These are phyloP conservation scores for Hypoxylon sp. DNA, from an alignment of 2,329 filamentous ascomycete species.

Conservation along the genomic window DNA sequence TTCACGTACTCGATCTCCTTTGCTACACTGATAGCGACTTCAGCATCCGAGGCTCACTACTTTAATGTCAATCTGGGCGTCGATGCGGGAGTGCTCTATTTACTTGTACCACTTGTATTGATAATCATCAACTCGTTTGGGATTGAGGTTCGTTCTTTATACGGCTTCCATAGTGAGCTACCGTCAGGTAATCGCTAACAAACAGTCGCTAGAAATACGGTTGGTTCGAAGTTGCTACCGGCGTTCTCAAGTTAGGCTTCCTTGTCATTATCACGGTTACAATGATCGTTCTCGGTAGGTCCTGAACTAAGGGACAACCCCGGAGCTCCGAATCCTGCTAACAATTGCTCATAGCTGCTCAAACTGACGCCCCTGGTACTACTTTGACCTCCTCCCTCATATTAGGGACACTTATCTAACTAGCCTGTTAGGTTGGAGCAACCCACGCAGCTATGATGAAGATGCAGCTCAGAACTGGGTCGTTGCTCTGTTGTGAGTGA, in stretches of 20 bases:
- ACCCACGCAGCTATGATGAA: constrained; percentile 29
- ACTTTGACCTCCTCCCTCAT: neutral
- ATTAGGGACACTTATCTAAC: neutral
- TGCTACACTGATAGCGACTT: constrained; percentile 38
- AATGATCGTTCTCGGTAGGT: constrained; percentile 30
- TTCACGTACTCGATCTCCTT: constrained; percentile 44
- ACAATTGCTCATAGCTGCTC: neutral
- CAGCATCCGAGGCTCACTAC: constrained; percentile 39
- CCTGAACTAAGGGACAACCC: neutral
- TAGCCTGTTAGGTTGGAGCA: constrained; percentile 27
- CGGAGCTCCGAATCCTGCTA: neutral
- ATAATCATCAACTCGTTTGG: constrained; percentile 37
- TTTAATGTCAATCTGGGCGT: constrained; percentile 27
- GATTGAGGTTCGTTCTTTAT: constrained; percentile 33
- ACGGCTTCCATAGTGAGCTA: neutral
- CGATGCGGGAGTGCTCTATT: constrained; percentile 32
- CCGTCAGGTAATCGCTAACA: neutral
- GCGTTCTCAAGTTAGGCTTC: constrained; percentile 40
- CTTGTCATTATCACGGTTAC: constrained; percentile 36
- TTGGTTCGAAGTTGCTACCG: constrained; percentile 40
- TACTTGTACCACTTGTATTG: constrained; percentile 37
- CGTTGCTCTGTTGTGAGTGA: constrained; percentile 38
- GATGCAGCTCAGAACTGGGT: constrained; percentile 37
- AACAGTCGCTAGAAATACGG: constrained; percentile 39
- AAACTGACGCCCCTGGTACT: too few species aligned